Conservation (phyloP, 2,329 filamentous ascomycete genomes). For the Ophiocordyceps robertsii region DNA sequence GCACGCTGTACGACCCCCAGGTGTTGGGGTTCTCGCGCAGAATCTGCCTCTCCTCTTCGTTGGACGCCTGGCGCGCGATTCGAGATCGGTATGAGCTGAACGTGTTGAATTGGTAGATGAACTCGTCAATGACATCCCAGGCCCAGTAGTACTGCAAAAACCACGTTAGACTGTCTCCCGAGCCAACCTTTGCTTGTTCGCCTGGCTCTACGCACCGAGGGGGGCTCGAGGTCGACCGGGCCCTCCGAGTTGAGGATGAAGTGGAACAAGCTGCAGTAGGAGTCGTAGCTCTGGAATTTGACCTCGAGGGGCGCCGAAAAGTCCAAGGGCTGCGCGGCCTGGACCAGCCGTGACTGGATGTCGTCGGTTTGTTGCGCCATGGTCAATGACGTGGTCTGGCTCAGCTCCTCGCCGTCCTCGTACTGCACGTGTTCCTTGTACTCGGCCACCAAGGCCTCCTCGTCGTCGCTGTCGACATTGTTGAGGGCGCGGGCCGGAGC, state of each 20-base stretch:
- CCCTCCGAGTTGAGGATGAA: slow-evolving; percentile 98
- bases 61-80: slow-evolving; percentile 68
- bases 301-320: slow-evolving; percentile 91
- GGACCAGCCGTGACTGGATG: slow-evolving; percentile 80
- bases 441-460: slow-evolving; percentile 90
- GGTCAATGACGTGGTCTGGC: slow-evolving; percentile 56
- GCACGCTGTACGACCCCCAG: slow-evolving; percentile 98
- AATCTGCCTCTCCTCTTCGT: slow-evolving; percentile 83
- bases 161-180: background rate
- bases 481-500: slow-evolving; percentile 47
- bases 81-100: slow-evolving; percentile 96
- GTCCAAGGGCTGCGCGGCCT: slow-evolving; percentile 87
- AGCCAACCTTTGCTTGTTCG: background rate
- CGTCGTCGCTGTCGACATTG: slow-evolving; percentile 88
- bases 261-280: slow-evolving; percentile 98
- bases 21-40: slow-evolving; percentile 96
- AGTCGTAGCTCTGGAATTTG: slow-evolving; percentile 98
- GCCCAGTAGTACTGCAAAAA: slow-evolving; percentile 84
- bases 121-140: slow-evolving; percentile 99
- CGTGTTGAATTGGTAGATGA: slow-evolving; percentile 99
- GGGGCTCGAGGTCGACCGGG: slow-evolving; percentile 93
- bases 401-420: slow-evolving; percentile 71
- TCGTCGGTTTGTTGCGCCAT: slow-evolving; percentile 71
- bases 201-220: slow-evolving; percentile 56
- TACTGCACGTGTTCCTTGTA: slow-evolving; percentile 95